phyloP scores from a whole-genome alignment of 2,329 filamentous ascomycete genomes.

The Trichoderma asperellum region DNA sequence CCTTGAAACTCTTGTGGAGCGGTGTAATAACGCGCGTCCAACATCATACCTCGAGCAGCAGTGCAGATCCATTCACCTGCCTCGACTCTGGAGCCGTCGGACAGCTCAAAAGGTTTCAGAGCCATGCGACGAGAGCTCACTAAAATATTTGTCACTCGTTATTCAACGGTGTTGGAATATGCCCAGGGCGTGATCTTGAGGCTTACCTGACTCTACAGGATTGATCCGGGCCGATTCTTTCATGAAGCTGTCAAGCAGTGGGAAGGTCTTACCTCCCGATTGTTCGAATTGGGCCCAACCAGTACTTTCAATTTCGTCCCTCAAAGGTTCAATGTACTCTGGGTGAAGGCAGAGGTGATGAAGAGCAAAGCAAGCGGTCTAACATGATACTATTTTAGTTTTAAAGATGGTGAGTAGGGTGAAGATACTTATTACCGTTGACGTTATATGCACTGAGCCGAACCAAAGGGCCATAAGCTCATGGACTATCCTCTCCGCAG shows the following conservation, averaged over 20 bases:
- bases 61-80: constrained; percentile 18
- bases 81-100: constrained; percentile 11
- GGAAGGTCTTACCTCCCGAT: constrained; percentile 7
- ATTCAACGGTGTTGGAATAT: background rate
- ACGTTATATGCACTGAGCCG: constrained; percentile 16
- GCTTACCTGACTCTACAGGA: constrained; percentile 11
- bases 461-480: constrained; percentile 15
- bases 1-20: constrained; percentile 4
- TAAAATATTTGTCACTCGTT: background rate
- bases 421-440: background rate
- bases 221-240: constrained; percentile 16
- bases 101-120: constrained; percentile 5
- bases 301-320: constrained; percentile 3
- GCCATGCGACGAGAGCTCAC: constrained; percentile 23
- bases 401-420: background rate
- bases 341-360: constrained; percentile 5
- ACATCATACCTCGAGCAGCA: constrained; percentile 13
- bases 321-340: constrained; percentile 1
- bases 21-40: background rate
- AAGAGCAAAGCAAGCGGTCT: constrained; percentile 17
- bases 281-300: constrained; percentile 9
- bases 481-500: constrained; percentile 12
- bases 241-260: constrained; percentile 16
- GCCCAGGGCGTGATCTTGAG: too few relatives aligned
- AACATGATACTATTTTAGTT: background rate